These are phyloP conservation scores for Amborella trichopoda DNA, from an alignment of 164 flowering plant genomes.

Conservation along the genomic window DNA sequence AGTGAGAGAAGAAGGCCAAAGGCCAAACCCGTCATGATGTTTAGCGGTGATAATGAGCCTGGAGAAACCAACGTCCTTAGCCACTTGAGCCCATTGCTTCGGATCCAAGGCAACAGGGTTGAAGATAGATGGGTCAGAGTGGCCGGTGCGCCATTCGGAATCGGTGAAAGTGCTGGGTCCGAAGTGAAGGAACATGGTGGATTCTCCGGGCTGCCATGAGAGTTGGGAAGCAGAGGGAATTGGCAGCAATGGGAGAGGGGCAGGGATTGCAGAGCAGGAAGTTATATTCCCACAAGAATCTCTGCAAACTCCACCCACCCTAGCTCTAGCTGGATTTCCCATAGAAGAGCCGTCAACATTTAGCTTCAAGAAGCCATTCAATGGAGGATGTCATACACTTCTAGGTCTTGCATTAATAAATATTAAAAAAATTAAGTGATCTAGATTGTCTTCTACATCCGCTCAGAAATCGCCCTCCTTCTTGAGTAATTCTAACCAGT, in stretches of 20 bases:
- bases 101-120: constrained; percentile 48
- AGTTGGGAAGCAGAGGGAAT: constrained; percentile 77
- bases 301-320: too few species aligned
- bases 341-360: too few species aligned
- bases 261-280: constrained; percentile 19
- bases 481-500: too few species aligned
- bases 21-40: constrained; percentile 95
- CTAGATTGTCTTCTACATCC: too few species aligned
- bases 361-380: too few species aligned
- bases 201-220: constrained; percentile 64
- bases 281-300: too few species aligned
- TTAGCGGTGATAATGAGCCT: constrained; percentile 73
- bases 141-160: constrained; percentile 90
- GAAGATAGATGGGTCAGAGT: constrained; percentile 56
- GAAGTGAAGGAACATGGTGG: constrained; percentile 90
- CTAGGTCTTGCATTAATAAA: too few species aligned
- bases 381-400: too few species aligned
- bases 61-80: constrained; percentile 55
- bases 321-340: too few species aligned
- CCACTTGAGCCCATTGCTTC: constrained; percentile 74
- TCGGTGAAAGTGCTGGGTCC: constrained; percentile 93
- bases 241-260: constrained; percentile 85
- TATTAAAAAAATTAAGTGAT: too few species aligned
- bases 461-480: too few species aligned
- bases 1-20: constrained; percentile 81